phyloP scores from a whole-genome alignment of 176 grass and related monocot genomes.

The Puccinellia tenuiflora region DNA sequence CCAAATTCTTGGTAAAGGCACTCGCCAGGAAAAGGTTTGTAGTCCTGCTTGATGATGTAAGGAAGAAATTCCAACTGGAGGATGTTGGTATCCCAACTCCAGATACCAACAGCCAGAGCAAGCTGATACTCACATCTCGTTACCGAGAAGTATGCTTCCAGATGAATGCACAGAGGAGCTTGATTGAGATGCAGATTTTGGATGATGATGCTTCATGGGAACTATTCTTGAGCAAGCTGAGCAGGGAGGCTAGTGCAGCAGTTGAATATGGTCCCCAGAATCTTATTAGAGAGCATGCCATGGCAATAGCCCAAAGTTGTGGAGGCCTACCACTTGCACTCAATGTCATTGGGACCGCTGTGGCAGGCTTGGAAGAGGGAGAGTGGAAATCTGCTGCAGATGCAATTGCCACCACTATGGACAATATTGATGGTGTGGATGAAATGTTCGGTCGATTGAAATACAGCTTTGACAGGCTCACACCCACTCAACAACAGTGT shows the following conservation, averaged over 20 bases:
- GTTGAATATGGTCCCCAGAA: constrained; percentile 4
- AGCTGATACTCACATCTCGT: constrained; percentile 58
- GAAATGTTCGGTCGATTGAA: constrained; percentile 47
- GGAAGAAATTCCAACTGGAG: constrained; percentile 35
- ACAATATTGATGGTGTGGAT: constrained; percentile 25
- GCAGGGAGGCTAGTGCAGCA: background rate
- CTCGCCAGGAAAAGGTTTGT: constrained; percentile 58
- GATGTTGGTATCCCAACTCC: constrained; percentile 64
- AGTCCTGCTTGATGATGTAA: constrained; percentile 61
- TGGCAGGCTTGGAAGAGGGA: constrained; percentile 34
- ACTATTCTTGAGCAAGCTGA: constrained; percentile 63
- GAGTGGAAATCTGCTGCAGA: constrained; percentile 37
- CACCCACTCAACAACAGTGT: constrained; percentile 29
- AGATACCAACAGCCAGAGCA: constrained; percentile 24
- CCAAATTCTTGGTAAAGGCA: constrained; percentile 38
- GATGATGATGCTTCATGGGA: constrained; percentile 14
- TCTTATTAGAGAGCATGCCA: background rate
- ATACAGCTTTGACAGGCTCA: constrained; percentile 64
- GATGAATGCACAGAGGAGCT: constrained; percentile 45
- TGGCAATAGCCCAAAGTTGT: constrained; percentile 34
- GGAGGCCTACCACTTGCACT: constrained; percentile 71
- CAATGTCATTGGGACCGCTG: constrained; percentile 50
- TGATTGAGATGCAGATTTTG: constrained; percentile 47
- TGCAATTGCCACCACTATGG: constrained; percentile 24
- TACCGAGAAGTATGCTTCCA: constrained; percentile 38